Conservation (phyloP, 148 eudicot genomes). For the Tetragonia tetragonoides region DNA sequence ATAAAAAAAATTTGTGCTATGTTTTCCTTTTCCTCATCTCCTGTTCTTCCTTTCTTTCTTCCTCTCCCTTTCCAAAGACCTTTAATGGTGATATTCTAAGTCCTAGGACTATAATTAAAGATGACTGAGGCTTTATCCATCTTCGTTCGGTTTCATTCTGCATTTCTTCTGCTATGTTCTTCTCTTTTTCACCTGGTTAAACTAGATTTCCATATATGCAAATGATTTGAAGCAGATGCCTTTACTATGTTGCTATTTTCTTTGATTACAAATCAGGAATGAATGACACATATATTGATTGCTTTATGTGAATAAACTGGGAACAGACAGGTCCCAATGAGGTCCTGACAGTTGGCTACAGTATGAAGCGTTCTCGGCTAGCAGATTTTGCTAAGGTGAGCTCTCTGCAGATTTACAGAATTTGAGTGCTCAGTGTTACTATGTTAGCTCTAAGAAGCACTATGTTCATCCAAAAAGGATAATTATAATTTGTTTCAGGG, state of each 20-base stretch:
- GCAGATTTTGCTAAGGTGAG: slow-evolving; percentile 93
- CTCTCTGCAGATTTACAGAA: slow-evolving; percentile 1
- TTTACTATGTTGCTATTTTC: neutral
- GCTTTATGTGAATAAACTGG: neutral
- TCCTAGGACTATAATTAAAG: no score
- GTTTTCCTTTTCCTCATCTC: neutral
- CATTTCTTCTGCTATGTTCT: neutral
- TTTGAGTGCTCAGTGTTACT: slow-evolving; percentile 3
- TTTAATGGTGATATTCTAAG: neutral
- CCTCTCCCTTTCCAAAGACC: neutral
- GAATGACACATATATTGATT: slow-evolving; percentile 6
- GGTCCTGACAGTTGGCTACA: slow-evolving; percentile 58
- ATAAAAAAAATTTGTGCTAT: neutral
- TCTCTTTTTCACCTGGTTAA: neutral
- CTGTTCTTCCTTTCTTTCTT: neutral
- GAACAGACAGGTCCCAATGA: slow-evolving; percentile 49
- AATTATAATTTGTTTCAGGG: neutral
- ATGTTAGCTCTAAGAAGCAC: neutral
- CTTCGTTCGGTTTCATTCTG: neutral
- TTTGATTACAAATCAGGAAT: neutral
- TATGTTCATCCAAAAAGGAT: neutral
- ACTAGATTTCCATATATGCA: neutral
- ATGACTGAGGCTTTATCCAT: neutral
- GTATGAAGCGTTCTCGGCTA: slow-evolving; percentile 94
- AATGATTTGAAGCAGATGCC: neutral